phyloP scores from a whole-genome alignment of 148 eudicot species.

The Nepenthes gracilis region DNA sequence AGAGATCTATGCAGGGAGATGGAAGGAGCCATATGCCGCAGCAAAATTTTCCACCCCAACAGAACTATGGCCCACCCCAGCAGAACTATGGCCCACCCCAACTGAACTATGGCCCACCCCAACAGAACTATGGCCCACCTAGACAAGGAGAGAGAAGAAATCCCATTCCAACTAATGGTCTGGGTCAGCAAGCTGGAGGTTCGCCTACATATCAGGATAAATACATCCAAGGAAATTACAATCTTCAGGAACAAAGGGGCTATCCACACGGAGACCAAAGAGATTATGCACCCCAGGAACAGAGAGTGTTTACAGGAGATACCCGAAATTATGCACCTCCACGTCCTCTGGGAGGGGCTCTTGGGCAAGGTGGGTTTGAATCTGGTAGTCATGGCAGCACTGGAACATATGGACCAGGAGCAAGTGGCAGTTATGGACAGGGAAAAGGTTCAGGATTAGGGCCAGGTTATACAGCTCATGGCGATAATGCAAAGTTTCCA shows the following conservation, averaged over 20 bases:
- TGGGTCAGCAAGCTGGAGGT: conserved; percentile 17
- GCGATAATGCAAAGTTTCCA: conserved; percentile 17
- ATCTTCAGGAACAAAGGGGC: conserved; percentile 16
- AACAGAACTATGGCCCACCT: conserved; percentile 21
- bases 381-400: conserved; percentile 22
- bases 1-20: conserved; percentile 23
- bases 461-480: conserved; percentile 17
- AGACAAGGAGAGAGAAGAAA: conserved; percentile 24
- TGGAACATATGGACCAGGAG: conserved; percentile 13
- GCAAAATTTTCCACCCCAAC: conserved; percentile 13
- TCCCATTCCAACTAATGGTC: conserved; percentile 11
- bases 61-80: conserved; percentile 8
- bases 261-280: conserved; percentile 1
- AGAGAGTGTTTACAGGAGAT: conserved; percentile 6
- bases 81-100: conserved; percentile 8
- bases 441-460: conserved; percentile 9
- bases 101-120: conserved; percentile 10
- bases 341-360: conserved; percentile 23
- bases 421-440: conserved; percentile 6
- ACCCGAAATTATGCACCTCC: conserved; percentile 11
- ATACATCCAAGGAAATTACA: conserved; percentile 20
- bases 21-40: conserved; percentile 30
- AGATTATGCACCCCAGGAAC: not conserved
- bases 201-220: conserved; percentile 15
- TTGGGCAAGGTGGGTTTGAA: conserved; percentile 29